Percentiles rank a stretch among this genome's conserved stretches.
Evolutionary conservation across 2,329 filamentous ascomycete genomes (phyloP).

Genomic region (Ascochyta koolunga): DNA sequence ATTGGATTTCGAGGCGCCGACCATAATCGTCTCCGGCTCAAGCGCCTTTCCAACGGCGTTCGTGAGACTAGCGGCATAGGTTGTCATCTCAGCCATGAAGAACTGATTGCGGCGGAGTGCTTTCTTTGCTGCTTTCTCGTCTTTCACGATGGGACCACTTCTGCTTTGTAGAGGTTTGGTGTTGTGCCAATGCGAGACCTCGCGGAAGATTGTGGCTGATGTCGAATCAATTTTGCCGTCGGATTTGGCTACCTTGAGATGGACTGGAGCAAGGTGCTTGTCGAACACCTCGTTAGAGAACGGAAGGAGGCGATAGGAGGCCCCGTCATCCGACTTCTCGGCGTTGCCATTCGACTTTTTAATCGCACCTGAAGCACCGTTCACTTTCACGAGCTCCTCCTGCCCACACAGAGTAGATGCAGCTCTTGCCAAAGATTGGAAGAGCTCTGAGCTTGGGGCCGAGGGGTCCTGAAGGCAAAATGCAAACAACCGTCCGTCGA

Average conservation of each 20-base stretch:
- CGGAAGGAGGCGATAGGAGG: conserved; percentile 49
- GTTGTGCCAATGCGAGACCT: conserved; percentile 68
- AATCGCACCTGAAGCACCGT: conserved; percentile 2
- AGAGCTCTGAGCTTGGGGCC: conserved; percentile 25
- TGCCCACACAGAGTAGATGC: conserved; percentile 25
- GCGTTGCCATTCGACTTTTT: conserved; percentile 1
- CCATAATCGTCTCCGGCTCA: conserved; percentile 68
- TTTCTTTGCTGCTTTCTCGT: conserved; percentile 43
- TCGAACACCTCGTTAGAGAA: conserved; percentile 58
- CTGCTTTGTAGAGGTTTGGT: conserved; percentile 56
- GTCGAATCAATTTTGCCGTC: conserved; percentile 33
- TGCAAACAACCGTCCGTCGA: conserved; percentile 59
- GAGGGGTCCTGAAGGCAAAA: conserved; percentile 30
- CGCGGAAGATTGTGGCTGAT: conserved; percentile 53
- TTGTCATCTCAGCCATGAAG: conserved; percentile 70
- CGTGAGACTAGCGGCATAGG: conserved; percentile 73
- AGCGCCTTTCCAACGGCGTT: conserved; percentile 67
- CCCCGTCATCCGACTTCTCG: conserved; percentile 11
- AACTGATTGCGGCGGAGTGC: conserved; percentile 62
- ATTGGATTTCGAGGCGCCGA: conserved; percentile 35
- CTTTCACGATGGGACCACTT: conserved; percentile 33
- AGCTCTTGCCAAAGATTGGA: conserved; percentile 26
- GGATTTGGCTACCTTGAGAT: conserved; percentile 44
- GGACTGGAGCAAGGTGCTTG: conserved; percentile 53
- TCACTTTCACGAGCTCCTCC: conserved; percentile 18